Evolutionary conservation across 176 grass and related monocot species (phyloP).

Genomic region (Panicum miliaceum): DNA sequence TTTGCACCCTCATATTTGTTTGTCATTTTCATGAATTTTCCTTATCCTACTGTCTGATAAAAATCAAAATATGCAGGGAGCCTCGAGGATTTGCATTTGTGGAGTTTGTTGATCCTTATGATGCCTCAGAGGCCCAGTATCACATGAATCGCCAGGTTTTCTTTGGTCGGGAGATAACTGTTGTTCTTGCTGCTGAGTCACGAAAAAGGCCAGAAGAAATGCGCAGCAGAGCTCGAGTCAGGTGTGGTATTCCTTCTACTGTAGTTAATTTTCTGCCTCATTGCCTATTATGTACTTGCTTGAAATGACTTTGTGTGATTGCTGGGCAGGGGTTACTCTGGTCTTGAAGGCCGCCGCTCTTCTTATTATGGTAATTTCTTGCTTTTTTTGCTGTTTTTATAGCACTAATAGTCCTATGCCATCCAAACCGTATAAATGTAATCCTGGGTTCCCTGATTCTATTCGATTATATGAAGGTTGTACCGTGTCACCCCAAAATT

Average conservation of each 20-base stretch:
- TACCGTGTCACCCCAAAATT: background rate
- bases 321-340: slow-evolving; percentile 71
- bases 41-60: slow-evolving; percentile 1
- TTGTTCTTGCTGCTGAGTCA: slow-evolving; percentile 91
- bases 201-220: slow-evolving; percentile 96
- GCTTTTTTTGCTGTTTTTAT: background rate
- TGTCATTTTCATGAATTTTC: slow-evolving; percentile 33
- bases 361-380: slow-evolving; percentile 72
- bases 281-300: slow-evolving; percentile 21
- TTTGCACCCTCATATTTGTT: slow-evolving; percentile 34
- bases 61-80: slow-evolving; percentile 56
- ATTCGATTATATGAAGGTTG: slow-evolving; percentile 1
- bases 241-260: slow-evolving; percentile 43
- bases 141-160: slow-evolving; percentile 97
- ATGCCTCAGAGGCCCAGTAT: slow-evolving; percentile 94
- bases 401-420: background rate
- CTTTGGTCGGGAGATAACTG: slow-evolving; percentile 88
- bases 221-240: slow-evolving; percentile 67
- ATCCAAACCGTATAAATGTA: slow-evolving; percentile 15
- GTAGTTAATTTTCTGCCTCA: slow-evolving; percentile 15
- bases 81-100: slow-evolving; percentile 95
- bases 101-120: slow-evolving; percentile 86
- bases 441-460: background rate
- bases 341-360: slow-evolving; percentile 70
- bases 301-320: slow-evolving; percentile 29